Evolutionary conservation across 2,329 filamentous ascomycete genomes (phyloP).

Genomic region (Nemania serpens): DNA sequence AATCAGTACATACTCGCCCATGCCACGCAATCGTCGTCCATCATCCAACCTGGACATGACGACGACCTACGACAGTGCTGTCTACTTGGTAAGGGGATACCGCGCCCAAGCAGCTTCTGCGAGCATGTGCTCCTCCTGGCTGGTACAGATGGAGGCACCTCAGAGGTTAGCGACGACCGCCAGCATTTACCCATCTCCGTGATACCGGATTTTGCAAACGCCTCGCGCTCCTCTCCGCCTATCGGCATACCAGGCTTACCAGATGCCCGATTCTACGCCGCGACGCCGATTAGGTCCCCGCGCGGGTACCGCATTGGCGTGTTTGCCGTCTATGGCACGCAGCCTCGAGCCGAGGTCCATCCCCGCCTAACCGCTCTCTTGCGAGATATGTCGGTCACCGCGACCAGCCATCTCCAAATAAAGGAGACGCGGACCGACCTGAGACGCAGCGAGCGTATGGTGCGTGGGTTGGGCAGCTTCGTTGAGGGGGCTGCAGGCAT

Average conservation of each 20-base stretch:
- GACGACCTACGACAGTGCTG: slow-evolving; percentile 26
- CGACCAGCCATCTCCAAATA: slow-evolving; percentile 25
- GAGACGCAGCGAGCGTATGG: slow-evolving; percentile 32
- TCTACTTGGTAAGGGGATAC: slow-evolving; percentile 41
- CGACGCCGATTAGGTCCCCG: no score
- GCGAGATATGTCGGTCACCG: no score
- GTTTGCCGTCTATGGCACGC: no score
- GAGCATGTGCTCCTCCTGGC: slow-evolving; percentile 35
- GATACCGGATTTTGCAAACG: no score
- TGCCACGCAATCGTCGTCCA: slow-evolving; percentile 48
- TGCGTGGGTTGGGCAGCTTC: slow-evolving; percentile 33
- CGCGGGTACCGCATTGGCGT: no score
- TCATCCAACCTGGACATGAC: slow-evolving; percentile 29
- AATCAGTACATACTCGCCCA: slow-evolving; percentile 58
- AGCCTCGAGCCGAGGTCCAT: no score
- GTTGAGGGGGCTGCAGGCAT: slow-evolving; percentile 32
- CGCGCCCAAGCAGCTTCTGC: slow-evolving; percentile 39
- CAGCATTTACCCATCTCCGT: no score
- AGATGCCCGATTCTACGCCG: no score
- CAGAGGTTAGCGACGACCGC: no score
- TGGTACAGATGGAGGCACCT: neutral
- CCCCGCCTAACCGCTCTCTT: no score
- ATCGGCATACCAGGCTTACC: no score
- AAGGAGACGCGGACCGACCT: slow-evolving; percentile 10
- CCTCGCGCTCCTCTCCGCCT: no score